phyloP scores from a whole-genome alignment of 116 monocot genomes.

The Dioscorea cayenensis region DNA sequence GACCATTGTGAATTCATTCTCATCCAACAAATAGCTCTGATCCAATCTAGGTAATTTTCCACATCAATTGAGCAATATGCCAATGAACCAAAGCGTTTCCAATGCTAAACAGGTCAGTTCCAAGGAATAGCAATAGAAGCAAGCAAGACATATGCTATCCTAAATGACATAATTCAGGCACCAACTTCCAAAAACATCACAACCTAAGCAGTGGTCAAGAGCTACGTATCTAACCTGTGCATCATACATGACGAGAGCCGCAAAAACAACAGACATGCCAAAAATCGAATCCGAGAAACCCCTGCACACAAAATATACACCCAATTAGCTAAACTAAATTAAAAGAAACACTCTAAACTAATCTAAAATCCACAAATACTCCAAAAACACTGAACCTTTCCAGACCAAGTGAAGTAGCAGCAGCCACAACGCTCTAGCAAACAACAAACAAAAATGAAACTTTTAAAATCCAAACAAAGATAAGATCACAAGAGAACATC shows the following conservation, averaged over 20 bases:
- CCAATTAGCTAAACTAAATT: neutral
- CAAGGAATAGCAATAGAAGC: neutral
- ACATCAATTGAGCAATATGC: no score
- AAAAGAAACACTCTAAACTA: neutral
- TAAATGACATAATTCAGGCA: neutral
- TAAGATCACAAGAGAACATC: no score
- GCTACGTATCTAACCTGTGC: conserved; percentile 54
- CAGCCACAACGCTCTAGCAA: conserved; percentile 66
- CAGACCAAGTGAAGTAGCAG: conserved; percentile 64
- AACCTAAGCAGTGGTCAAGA: neutral
- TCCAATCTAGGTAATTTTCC: no score
- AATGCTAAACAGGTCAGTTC: neutral
- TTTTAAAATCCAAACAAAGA: neutral
- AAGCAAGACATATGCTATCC: neutral
- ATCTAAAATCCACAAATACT: neutral
- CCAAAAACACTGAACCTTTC: conserved; percentile 44
- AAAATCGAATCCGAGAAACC: conserved; percentile 86
- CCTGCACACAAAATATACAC: conserved; percentile 33
- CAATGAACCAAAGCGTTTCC: no score
- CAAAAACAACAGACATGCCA: conserved; percentile 73
- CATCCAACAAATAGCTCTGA: no score
- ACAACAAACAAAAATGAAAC: neutral
- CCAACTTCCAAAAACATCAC: neutral
- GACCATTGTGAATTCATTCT: no score
- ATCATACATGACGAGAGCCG: conserved; percentile 83